Evolutionary conservation across 139 green algal species (phyloP).

Genomic region (Chlorella vulgaris): DNA sequence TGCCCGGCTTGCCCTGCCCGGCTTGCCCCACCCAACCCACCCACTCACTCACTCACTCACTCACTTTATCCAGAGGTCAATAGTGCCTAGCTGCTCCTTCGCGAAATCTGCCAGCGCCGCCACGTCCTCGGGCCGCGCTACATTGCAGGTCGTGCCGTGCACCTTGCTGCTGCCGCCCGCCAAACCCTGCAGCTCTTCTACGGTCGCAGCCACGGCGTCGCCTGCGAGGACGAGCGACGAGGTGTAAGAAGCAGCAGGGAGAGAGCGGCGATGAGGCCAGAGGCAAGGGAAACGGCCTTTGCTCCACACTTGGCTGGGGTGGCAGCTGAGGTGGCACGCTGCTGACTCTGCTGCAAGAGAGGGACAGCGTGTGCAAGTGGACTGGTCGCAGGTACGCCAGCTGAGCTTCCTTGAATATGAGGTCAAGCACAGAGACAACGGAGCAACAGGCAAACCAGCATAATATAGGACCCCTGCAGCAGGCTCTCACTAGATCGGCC

Average conservation of each 20-base stretch:
- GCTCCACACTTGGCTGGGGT: too few relatives aligned
- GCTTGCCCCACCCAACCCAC: too few relatives aligned
- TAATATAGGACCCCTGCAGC: too few relatives aligned
- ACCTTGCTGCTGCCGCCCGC: background rate
- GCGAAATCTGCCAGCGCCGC: constrained; percentile 71
- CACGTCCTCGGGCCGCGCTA: constrained; percentile 65
- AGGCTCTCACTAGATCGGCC: constrained; percentile 57
- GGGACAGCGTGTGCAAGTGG: too few relatives aligned
- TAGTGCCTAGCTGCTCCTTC: constrained; percentile 28
- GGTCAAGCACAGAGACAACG: background rate
- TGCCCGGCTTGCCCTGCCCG: too few relatives aligned
- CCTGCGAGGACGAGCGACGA: constrained; percentile 17
- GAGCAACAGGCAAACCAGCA: background rate
- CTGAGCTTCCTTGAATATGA: background rate
- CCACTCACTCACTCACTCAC: too few relatives aligned
- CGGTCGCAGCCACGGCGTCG: constrained; percentile 46
- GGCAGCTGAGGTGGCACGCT: too few relatives aligned
- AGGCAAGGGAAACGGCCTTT: too few relatives aligned
- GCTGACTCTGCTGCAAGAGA: too few relatives aligned
- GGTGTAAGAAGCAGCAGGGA: too few relatives aligned
- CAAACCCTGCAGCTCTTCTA: constrained; percentile 57
- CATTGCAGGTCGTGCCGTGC: constrained; percentile 68
- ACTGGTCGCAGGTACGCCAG: too few relatives aligned
- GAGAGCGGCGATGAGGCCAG: too few relatives aligned
- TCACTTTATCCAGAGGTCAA: constrained; percentile 67